Evolutionary conservation across 2,329 filamentous ascomycete genomes (phyloP).

Genomic region (Neofusicoccum umdonicola): DNA sequence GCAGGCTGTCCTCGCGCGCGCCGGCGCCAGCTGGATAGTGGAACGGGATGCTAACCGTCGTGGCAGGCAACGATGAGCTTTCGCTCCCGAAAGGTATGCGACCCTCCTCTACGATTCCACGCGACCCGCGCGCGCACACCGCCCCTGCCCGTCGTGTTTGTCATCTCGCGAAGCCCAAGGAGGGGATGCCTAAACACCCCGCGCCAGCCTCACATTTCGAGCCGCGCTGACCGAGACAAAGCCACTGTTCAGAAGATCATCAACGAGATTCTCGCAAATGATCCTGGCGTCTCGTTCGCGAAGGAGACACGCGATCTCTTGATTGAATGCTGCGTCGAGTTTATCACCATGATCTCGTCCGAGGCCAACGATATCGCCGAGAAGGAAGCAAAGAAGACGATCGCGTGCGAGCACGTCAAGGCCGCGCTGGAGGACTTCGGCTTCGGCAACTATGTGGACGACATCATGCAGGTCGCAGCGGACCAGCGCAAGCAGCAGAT

Average conservation of each 20-base stretch:
- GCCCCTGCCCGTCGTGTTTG: neutral
- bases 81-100: slow-evolving; percentile 41
- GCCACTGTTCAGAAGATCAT: slow-evolving; percentile 81
- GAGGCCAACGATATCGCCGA: slow-evolving; percentile 99
- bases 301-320: slow-evolving; percentile 93
- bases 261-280: slow-evolving; percentile 80
- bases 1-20: neutral
- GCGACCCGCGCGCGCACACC: neutral
- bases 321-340: slow-evolving; percentile 98
- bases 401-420: slow-evolving; percentile 96
- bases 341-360: slow-evolving; percentile 96
- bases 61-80: slow-evolving; percentile 37
- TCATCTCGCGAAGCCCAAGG: neutral
- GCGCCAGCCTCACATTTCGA: neutral
- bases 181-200: neutral
- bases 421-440: slow-evolving; percentile 90
- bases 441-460: slow-evolving; percentile 86
- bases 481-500: slow-evolving; percentile 93
- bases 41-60: neutral
- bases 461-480: slow-evolving; percentile 80
- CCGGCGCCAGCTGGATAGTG: neutral
- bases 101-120: neutral
- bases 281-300: slow-evolving; percentile 78
- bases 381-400: slow-evolving; percentile 98
- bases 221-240: slow-evolving; percentile 32